Evolutionary conservation across 2,329 filamentous ascomycete genomes (phyloP), one percentile per base, ranked within the genome.

Genomic region (Sodiomyces alkalinus): DNA sequence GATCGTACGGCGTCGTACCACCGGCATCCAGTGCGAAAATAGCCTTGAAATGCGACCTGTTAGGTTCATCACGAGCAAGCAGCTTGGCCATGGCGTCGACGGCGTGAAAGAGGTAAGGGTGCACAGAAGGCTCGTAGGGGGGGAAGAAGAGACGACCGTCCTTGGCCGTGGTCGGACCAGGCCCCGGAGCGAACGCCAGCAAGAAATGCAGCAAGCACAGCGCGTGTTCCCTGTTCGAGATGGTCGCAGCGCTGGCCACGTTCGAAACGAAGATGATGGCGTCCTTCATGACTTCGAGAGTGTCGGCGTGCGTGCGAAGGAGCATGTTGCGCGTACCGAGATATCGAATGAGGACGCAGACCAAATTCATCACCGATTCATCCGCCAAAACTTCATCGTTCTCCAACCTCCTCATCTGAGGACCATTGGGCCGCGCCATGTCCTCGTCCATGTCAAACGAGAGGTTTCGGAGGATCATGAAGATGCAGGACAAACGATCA

Each of bases 211-310:
- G 59, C 6, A 96, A 62, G 43, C 80, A 83, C 21, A 83, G 61
- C 0, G 86, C 86, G 47, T 96, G 86, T 45, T 96, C 86, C 37
- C 80, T 76, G 13, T 78, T 78, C 2, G 85, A 79, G 21, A 98
- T 62, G 45, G 87, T 78, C 29, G 96, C 68, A 7, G 72, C 69
- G 26, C 80, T 73, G 6, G 85, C 75, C 26, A 92, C 72, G 49
- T 98, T 96, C 32, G 87, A 94, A 30, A 98, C 62, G 39, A 92
- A 74, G 11, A 83, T 77, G 33, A 96, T 72, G 17, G 85, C 62
- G 49, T 98, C 90, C 55, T 98, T 98, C 81, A 94, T 92, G 43
- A 96, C 87, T 51, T 98, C 90, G 39, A 94, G 60, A 1, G 80
- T 90, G 52, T 94, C 93, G 44, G 69, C 64, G 39, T 90, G 69